Evolutionary conservation across 352 stramenopile species (phyloP).

Genomic region (Aphanomyces stellatus): DNA sequence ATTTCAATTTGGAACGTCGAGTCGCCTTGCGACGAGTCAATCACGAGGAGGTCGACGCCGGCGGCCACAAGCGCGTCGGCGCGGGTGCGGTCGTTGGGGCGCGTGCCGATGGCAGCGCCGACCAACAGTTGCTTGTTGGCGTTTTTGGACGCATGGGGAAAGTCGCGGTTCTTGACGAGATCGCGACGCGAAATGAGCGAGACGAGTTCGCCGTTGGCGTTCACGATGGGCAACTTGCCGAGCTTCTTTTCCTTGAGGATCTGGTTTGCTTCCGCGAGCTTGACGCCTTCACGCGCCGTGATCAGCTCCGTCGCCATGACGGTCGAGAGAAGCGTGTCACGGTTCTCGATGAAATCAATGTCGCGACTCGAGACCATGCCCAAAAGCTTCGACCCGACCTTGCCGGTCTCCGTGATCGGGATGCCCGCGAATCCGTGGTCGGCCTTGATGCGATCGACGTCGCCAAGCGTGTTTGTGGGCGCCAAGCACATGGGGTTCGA

Average conservation of each 20-base stretch:
- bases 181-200: constrained; percentile 98
- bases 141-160: constrained; percentile 95
- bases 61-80: constrained; percentile 87
- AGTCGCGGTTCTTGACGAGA: constrained; percentile 97
- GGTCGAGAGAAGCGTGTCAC: constrained; percentile 65
- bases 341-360: constrained; percentile 98
- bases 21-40: constrained; percentile 99
- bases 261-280: constrained; percentile 94
- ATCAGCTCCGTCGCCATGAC: constrained; percentile 89
- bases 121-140: constrained; percentile 98
- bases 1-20: constrained; percentile 90
- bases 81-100: constrained; percentile 93
- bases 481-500: constrained; percentile 96
- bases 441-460: constrained; percentile 95
- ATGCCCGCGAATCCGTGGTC: constrained; percentile 98
- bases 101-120: constrained; percentile 97
- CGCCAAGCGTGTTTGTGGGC: constrained; percentile 91
- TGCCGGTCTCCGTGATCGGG: constrained; percentile 97
- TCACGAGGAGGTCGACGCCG: constrained; percentile 98
- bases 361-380: constrained; percentile 99
- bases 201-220: constrained; percentile 96
- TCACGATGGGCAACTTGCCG: constrained; percentile 99
- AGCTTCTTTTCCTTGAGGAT: constrained; percentile 99
- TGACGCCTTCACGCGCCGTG: constrained; percentile 92
- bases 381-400: constrained; percentile 95